Evolutionary conservation across 164 flowering plant species (phyloP).

Genomic region (Paratinospora sagittata): DNA sequence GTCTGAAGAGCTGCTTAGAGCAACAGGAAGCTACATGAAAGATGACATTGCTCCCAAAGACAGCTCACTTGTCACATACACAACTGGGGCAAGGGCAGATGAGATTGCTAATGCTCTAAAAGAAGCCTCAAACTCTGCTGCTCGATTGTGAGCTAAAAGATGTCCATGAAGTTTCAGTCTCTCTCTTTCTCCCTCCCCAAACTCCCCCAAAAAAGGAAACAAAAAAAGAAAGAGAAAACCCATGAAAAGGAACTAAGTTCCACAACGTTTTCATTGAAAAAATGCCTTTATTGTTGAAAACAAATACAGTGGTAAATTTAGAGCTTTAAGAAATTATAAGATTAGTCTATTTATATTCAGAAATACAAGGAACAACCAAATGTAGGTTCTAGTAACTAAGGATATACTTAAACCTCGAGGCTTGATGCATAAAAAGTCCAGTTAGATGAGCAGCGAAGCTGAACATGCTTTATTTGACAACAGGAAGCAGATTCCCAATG

Average conservation of each 20-base stretch:
- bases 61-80: conserved; percentile 51
- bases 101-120: conserved; percentile 53
- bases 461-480: no score
- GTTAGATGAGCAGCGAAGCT: no score
- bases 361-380: no score
- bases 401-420: no score
- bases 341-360: no score
- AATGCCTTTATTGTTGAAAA: not conserved
- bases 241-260: not conserved
- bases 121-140: conserved; percentile 30
- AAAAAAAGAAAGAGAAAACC: not conserved
- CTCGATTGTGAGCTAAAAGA: conserved; percentile 3
- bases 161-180: no score
- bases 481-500: no score
- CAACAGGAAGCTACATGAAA: conserved; percentile 53
- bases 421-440: no score
- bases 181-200: no score
- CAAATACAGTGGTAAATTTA: not conserved
- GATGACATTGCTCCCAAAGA: conserved; percentile 74
- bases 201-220: no score
- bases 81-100: conserved; percentile 35
- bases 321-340: not conserved
- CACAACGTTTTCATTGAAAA: not conserved
- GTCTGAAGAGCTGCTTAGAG: conserved; percentile 64
- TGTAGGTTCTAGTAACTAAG: no score